Conservation (phyloP, 192 early-diverging fungal species). For the Gaertneriomyces semiglobifer region DNA sequence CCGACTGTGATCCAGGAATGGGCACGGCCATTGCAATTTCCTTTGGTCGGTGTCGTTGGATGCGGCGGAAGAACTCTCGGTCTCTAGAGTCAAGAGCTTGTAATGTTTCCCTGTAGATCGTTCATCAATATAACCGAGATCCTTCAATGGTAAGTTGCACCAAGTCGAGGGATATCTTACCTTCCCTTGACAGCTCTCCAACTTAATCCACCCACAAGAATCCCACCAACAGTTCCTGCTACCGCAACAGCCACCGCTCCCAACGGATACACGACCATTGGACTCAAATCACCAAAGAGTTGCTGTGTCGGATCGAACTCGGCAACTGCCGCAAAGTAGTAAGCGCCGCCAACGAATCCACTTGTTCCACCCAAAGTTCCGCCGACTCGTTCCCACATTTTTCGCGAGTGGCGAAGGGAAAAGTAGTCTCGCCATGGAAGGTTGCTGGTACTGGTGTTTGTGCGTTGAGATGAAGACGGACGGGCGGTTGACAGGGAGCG, state of each 20-base stretch:
- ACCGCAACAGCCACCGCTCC: slow-evolving; percentile 33
- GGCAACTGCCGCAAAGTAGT: slow-evolving; percentile 45
- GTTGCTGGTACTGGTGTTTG: background rate
- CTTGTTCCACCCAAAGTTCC: slow-evolving; percentile 14
- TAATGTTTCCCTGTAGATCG: slow-evolving; percentile 5
- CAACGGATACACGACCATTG: slow-evolving; percentile 35
- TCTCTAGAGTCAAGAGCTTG: slow-evolving; percentile 22
- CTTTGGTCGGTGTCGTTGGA: slow-evolving; percentile 39
- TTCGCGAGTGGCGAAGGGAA: slow-evolving; percentile 28
- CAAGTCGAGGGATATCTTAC: slow-evolving; percentile 19
- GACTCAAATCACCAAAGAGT: slow-evolving; percentile 39
- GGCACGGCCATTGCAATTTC: slow-evolving; percentile 39
- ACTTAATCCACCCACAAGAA: slow-evolving; percentile 19
- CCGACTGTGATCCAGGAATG: slow-evolving; percentile 8
- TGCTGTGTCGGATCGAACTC: slow-evolving; percentile 48
- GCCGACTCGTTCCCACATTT: slow-evolving; percentile 32
- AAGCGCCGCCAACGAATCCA: slow-evolving; percentile 33
- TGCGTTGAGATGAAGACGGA: background rate
- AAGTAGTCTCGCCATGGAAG: slow-evolving; percentile 48
- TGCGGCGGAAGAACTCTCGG: slow-evolving; percentile 43
- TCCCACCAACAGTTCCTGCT: slow-evolving; percentile 26
- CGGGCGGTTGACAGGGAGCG: too few relatives aligned
- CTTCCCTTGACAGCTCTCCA: slow-evolving; percentile 38
- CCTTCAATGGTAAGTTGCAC: background rate
- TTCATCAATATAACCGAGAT: background rate